phyloP scores from a whole-genome alignment of 2,329 filamentous ascomycete species.

The Penicillium hesseltinei region DNA sequence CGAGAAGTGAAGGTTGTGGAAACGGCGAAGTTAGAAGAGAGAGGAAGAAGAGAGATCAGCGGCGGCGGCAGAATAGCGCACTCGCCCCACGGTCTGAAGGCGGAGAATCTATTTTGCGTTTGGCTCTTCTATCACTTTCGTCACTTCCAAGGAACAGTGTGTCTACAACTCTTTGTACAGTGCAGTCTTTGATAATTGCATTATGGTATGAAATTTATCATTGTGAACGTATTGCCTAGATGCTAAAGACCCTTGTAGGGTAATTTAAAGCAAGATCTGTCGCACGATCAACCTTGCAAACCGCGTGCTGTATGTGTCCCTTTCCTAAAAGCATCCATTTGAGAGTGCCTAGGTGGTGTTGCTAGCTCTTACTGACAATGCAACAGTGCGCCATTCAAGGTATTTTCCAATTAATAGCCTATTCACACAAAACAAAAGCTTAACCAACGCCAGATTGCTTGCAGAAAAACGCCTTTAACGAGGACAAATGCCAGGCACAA shows the following conservation, averaged over 20 bases:
- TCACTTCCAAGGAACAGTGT: constrained; percentile 4
- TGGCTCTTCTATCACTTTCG: constrained; percentile 17
- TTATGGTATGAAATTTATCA: constrained; percentile 10
- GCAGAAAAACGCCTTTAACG: constrained; percentile 77
- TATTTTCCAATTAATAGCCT: constrained; percentile 39
- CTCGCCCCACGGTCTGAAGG: constrained; percentile 20
- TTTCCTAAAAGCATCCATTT: not conserved
- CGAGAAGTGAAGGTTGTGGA: constrained; percentile 1
- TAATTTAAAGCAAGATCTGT: constrained; percentile 65
- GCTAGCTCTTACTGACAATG: constrained; percentile 18
- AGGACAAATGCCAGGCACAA: constrained; percentile 74
- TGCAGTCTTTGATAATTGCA: constrained; percentile 2
- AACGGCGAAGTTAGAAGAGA: constrained; percentile 15
- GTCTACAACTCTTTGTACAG: not conserved
- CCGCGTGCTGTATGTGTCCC: constrained; percentile 67
- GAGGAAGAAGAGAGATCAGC: constrained; percentile 30
- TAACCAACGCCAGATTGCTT: constrained; percentile 65
- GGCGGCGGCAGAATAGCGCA: constrained; percentile 28
- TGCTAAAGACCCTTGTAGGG: constrained; percentile 25
- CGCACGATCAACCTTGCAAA: constrained; percentile 77
- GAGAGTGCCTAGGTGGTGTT: not conserved
- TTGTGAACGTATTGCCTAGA: not conserved
- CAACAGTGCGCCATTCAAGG: constrained; percentile 86
- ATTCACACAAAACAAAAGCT: not conserved
- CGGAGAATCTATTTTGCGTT: constrained; percentile 43